Base-by-base conservation (phyloP, 176 grass and related monocot genomes). In the Stipa capillata region DNA sequence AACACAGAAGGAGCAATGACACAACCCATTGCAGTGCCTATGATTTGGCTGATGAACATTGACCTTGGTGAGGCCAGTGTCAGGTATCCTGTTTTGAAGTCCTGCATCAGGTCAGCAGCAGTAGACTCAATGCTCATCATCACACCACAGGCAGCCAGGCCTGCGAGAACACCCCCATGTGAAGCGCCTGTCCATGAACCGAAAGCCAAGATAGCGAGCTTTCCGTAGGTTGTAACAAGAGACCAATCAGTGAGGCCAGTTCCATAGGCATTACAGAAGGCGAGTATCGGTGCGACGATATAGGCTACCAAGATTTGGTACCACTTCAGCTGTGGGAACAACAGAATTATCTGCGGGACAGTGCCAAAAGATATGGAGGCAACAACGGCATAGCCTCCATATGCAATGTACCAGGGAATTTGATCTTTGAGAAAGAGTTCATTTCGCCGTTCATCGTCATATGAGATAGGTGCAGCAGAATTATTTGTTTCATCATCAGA, bases 41-140 rank as follows among this genome's bases (percentile, higher is more conserved):
- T 88, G 27, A 90, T 88, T 76, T 94, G 88, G 88, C 91, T 94
- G 18, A 90, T 15, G 53, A 94, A 90, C 91, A 94, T 90, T 3
- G 91, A 88, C 68, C 44, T 27, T 2, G 88, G 91, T 6, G 85
- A 94, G 18, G 91, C 82, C 12, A 94, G 88, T 53, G 88, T 94
- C 63, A 94, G 60, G 82, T 90, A 94, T 13, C 85, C 91, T 0
- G 88, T 94, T 63, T 90, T 90, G 67, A 94, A 91, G 73, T 94
- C 89, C 44, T 91, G 89, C 89, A 91, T 94, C 71, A 94, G 84
- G 64, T 94, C 92, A 2, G 91, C 80, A 6, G 91, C 91, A 4
- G 91, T 90, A n/a, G 81, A 55, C 28, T 90, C 87, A 28, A 93
- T 93, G 72, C 50, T 93, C 87, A 93, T 78, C 91, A 93, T 93